These are phyloP conservation scores for Trifolium repens DNA, from an alignment of 306 rosid species.

Conservation along the genomic window DNA sequence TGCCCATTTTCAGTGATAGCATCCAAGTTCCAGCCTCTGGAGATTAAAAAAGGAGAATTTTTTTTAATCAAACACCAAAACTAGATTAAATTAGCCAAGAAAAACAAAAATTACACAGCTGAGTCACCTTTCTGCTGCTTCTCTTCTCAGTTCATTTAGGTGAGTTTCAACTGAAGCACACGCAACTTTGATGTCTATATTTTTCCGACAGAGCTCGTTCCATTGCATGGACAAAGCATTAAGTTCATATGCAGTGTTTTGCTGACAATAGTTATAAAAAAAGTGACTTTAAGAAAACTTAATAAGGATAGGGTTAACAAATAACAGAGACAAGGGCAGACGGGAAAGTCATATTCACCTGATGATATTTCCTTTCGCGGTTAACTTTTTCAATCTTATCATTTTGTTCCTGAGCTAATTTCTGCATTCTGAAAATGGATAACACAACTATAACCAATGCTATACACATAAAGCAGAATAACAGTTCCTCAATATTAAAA, in stretches of 20 bases:
- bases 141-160: constrained; percentile 61
- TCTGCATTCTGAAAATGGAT: constrained; percentile 74
- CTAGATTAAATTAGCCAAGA: constrained; percentile 18
- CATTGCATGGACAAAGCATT: constrained; percentile 86
- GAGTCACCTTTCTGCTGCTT: constrained; percentile 72
- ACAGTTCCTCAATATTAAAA: neutral
- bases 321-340: constrained; percentile 16
- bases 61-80: constrained; percentile 41
- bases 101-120: neutral
- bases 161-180: constrained; percentile 68
- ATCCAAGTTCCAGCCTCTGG: constrained; percentile 84
- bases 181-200: constrained; percentile 76
- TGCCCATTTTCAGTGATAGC: constrained; percentile 57
- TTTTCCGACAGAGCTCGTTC: constrained; percentile 88
- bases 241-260: constrained; percentile 91
- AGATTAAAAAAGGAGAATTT: constrained; percentile 19
- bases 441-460: constrained; percentile 39
- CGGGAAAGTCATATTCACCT: constrained; percentile 58
- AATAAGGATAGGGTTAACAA: constrained; percentile 22
- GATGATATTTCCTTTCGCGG: constrained; percentile 94
- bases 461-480: constrained; percentile 20
- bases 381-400: constrained; percentile 86
- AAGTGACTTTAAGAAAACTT: constrained; percentile 25
- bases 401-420: constrained; percentile 72
- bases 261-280: constrained; percentile 56